Conservation (phyloP, 2,329 filamentous ascomycete species). For the Exophiala oligosperma region DNA sequence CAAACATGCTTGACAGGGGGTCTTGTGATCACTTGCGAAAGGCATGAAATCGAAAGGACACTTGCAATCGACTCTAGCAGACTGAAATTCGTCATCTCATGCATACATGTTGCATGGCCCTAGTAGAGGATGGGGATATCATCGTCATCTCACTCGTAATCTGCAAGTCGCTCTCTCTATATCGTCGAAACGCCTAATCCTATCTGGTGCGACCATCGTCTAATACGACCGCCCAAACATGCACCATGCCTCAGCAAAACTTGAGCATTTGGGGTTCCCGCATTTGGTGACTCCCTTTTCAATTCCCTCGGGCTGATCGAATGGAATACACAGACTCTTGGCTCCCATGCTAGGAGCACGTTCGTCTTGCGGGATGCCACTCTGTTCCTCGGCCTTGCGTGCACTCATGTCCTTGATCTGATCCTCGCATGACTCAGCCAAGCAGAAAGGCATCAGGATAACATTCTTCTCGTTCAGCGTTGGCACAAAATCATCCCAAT, state of each 20-base stretch:
- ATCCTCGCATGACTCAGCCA: constrained; percentile 83
- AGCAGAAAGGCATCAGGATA: constrained; percentile 86
- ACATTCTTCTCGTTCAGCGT: constrained; percentile 90
- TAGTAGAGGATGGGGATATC: neutral
- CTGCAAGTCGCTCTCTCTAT: neutral
- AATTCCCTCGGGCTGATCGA: constrained; percentile 81
- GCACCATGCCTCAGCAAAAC: constrained; percentile 78
- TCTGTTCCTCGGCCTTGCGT: constrained; percentile 60
- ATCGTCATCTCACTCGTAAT: neutral
- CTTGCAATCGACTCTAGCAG: neutral
- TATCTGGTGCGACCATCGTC: neutral
- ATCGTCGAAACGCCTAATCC: neutral
- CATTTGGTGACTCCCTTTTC: constrained; percentile 84
- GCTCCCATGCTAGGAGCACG: constrained; percentile 73
- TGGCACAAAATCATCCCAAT: constrained; percentile 91
- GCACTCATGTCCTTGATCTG: constrained; percentile 91
- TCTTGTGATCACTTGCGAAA: neutral
- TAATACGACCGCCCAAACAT: constrained; percentile 73
- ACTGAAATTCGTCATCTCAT: neutral
- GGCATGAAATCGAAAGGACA: neutral
- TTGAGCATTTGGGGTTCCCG: constrained; percentile 80
- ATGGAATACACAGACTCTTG: constrained; percentile 75
- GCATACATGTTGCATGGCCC: neutral
- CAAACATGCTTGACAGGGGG: neutral
- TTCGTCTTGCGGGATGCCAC: constrained; percentile 72